These are phyloP conservation scores for Schizochytrium sp. DNA, from an alignment of 108 stramenopile genomes.

Conservation along the genomic window DNA sequence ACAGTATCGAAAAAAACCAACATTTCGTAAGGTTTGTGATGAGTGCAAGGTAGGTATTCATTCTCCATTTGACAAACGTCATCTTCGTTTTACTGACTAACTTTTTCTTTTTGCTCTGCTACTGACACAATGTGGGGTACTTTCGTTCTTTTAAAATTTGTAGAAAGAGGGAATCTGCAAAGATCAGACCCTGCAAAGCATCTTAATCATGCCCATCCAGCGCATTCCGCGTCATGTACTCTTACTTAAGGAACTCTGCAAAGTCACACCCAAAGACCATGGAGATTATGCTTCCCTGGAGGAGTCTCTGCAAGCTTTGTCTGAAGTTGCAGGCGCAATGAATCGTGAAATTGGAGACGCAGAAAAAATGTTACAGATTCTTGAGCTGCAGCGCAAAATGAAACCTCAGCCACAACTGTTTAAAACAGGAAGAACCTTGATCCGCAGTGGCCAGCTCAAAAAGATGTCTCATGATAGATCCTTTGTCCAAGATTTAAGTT, in stretches of 20 bases:
- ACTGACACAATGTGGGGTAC: no score
- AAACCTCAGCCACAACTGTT: constrained; percentile 15
- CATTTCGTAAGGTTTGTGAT: not conserved
- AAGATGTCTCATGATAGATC: constrained; percentile 7
- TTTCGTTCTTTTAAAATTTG: no score
- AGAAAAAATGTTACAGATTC: constrained; percentile 42
- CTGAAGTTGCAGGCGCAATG: not conserved
- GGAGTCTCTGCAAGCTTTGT: not conserved
- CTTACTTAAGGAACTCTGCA: constrained; percentile 41
- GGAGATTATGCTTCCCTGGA: not conserved
- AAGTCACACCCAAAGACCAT: constrained; percentile 33
- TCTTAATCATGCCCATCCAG: constrained; percentile 64
- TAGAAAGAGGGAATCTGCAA: constrained; percentile 3
- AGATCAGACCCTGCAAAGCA: constrained; percentile 19
- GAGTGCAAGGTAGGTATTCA: constrained; percentile 17
- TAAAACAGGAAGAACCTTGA: not conserved
- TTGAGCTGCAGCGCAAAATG: constrained; percentile 45
- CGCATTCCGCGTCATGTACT: constrained; percentile 53
- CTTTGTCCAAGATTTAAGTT: not conserved
- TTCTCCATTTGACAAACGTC: not conserved
- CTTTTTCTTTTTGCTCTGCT: not conserved
- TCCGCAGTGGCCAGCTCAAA: not conserved
- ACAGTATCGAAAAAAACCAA: not conserved
- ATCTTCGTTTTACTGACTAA: not conserved
- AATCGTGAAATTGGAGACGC: constrained; percentile 55